These are phyloP conservation scores for Chlamydomonas sp. DNA, from an alignment of 139 green algal species.

Conservation along the genomic window DNA sequence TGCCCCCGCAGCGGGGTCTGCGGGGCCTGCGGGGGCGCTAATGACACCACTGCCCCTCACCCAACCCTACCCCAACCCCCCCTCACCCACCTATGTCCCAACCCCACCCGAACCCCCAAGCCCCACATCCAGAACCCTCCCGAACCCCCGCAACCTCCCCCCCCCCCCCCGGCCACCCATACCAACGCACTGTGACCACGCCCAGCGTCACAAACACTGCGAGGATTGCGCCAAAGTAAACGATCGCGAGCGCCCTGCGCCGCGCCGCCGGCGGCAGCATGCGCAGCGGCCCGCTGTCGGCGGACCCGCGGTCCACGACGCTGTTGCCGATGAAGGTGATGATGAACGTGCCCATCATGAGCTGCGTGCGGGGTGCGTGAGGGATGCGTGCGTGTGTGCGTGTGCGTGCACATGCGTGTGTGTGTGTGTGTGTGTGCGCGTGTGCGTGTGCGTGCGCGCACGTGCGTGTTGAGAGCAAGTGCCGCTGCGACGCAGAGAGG, in stretches of 20 bases:
- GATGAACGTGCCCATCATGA: constrained; percentile 86
- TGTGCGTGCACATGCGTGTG: not conserved
- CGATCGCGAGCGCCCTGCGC: constrained; percentile 57
- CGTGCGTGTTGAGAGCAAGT: not conserved
- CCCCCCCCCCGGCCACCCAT: not conserved
- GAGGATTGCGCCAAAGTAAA: constrained; percentile 75
- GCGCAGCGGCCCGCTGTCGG: not conserved
- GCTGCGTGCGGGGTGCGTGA: constrained; percentile 40
- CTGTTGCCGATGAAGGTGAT: constrained; percentile 81
- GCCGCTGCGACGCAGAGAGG: not conserved
- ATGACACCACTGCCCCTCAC: too few species aligned
- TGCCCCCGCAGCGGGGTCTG: too few species aligned
- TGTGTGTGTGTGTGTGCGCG: not conserved
- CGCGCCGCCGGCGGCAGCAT: constrained; percentile 9
- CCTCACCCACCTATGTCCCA: not conserved
- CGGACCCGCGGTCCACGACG: constrained; percentile 46
- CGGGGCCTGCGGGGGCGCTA: too few species aligned
- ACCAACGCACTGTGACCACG: constrained; percentile 4
- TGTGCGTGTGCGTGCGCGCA: not conserved
- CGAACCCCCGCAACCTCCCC: not conserved
- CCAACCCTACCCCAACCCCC: too few species aligned
- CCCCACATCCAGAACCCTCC: not conserved
- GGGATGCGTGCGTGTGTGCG: not conserved
- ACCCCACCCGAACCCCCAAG: not conserved
- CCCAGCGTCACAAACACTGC: constrained; percentile 18